Conservation (phyloP, 768 basidiomycete species). For the Mycena filopes region DNA sequence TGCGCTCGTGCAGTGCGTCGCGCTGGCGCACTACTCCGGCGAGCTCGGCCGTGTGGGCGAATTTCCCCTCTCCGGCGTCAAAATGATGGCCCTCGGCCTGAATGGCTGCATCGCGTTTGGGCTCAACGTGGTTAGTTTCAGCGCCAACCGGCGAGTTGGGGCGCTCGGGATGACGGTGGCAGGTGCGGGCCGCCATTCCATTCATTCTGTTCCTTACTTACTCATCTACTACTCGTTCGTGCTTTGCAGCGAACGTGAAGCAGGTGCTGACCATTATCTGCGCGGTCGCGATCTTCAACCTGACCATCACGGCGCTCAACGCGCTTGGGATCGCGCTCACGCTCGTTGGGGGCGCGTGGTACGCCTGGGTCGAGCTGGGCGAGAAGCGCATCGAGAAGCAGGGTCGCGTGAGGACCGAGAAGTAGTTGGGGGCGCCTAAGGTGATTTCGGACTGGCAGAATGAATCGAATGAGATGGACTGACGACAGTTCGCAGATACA, state of each 20-base stretch:
- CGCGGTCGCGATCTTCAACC: slow-evolving; percentile 85
- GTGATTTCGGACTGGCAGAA: too few species aligned
- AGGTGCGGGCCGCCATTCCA: slow-evolving; percentile 50
- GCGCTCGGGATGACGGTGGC: slow-evolving; percentile 93
- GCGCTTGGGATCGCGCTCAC: slow-evolving; percentile 87
- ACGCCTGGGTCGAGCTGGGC: slow-evolving; percentile 72
- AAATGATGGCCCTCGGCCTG: slow-evolving; percentile 65
- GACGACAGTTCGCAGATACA: too few species aligned
- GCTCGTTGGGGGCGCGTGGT: slow-evolving; percentile 86
- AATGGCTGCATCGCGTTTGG: slow-evolving; percentile 93
- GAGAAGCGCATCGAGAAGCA: slow-evolving; percentile 47
- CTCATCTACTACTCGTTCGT: too few species aligned
- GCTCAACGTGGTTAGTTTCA: slow-evolving; percentile 94
- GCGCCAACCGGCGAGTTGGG: slow-evolving; percentile 93
- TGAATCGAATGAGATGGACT: too few species aligned
- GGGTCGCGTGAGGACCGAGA: too few species aligned
- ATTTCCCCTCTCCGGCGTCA: slow-evolving; percentile 53
- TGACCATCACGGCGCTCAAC: slow-evolving; percentile 84
- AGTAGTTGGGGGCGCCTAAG: too few species aligned
- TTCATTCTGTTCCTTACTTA: neutral
- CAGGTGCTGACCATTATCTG: slow-evolving; percentile 91
- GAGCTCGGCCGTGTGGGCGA: slow-evolving; percentile 75
- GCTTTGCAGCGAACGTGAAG: slow-evolving; percentile 84
- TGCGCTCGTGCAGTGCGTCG: slow-evolving; percentile 87
- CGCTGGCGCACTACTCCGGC: slow-evolving; percentile 81